Percentiles rank a stretch among this genome's conserved stretches.
Conservation (phyloP, 2,329 filamentous ascomycete species). For the Stagonosporopsis chrysanthemi region DNA sequence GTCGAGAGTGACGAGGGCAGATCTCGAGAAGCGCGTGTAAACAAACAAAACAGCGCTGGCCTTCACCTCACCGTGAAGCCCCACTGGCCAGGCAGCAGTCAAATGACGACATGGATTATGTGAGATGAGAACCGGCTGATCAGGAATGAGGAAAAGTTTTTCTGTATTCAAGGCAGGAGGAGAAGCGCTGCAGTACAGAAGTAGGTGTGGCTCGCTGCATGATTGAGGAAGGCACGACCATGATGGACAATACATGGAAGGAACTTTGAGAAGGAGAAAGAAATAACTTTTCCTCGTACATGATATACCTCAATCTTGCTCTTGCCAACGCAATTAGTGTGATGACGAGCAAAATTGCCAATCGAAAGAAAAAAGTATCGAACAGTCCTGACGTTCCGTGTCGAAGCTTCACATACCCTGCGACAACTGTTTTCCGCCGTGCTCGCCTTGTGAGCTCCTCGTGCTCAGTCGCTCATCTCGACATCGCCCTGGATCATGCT, state of each 20-base stretch:
- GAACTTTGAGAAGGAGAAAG: not conserved
- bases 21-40: not conserved
- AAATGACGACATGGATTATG: not conserved
- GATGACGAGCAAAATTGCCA: not conserved
- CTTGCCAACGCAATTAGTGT: not conserved
- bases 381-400: not conserved
- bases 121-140: not conserved
- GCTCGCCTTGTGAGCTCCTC: not conserved
- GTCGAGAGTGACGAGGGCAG: too few species aligned
- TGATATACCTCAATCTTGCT: not conserved
- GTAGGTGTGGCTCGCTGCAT: not conserved
- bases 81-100: not conserved
- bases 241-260: not conserved
- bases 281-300: not conserved
- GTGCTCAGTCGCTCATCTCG: not conserved
- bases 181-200: not conserved
- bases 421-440: too few species aligned
- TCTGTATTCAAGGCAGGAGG: not conserved
- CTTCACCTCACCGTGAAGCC: not conserved
- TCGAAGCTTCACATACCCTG: not conserved
- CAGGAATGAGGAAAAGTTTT: not conserved
- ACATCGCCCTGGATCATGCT: not conserved
- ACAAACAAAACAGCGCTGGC: not conserved
- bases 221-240: not conserved
- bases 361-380: not conserved